These are phyloP conservation scores for Candida nitratophila DNA, from an alignment of 805 yeast genomes.

Conservation along the genomic window DNA sequence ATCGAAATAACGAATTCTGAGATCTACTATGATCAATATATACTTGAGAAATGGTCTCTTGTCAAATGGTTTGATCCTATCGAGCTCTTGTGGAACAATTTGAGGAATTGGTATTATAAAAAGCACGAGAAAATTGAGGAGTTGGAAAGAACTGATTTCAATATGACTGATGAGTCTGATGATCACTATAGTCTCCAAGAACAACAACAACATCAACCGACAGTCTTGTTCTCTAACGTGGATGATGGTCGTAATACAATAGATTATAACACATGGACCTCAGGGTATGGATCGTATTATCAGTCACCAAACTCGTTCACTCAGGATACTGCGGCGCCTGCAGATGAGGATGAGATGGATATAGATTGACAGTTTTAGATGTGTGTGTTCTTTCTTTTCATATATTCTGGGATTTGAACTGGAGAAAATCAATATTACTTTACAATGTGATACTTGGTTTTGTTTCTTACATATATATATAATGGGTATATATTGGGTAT, in stretches of 20 bases:
- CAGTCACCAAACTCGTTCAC: background rate
- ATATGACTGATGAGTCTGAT: constrained; percentile 1
- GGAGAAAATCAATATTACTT: no score
- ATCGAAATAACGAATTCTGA: constrained; percentile 13
- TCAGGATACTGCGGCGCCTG: background rate
- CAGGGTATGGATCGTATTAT: constrained; percentile 8
- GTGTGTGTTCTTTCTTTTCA: no score
- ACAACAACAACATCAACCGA: background rate
- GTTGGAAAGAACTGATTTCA: constrained; percentile 2
- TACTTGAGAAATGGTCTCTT: constrained; percentile 14
- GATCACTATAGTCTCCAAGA: background rate
- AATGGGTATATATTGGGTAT: no score
- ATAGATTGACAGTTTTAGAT: background rate
- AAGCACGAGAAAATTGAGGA: background rate
- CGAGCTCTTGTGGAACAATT: constrained; percentile 9
- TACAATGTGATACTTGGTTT: no score
- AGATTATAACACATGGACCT: constrained; percentile 2
- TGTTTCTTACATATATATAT: no score
- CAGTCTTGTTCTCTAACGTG: no score
- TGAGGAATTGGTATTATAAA: constrained; percentile 9
- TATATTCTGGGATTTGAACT: no score
- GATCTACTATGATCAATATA: constrained; percentile 14
- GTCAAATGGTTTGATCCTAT: constrained; percentile 19
- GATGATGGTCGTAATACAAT: background rate
- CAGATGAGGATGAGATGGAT: constrained; percentile 1